Evolutionary conservation across 352 stramenopile species (phyloP), one percentile per base, ranked within the genome.

Genomic region (Pythium phragmiticola): DNA sequence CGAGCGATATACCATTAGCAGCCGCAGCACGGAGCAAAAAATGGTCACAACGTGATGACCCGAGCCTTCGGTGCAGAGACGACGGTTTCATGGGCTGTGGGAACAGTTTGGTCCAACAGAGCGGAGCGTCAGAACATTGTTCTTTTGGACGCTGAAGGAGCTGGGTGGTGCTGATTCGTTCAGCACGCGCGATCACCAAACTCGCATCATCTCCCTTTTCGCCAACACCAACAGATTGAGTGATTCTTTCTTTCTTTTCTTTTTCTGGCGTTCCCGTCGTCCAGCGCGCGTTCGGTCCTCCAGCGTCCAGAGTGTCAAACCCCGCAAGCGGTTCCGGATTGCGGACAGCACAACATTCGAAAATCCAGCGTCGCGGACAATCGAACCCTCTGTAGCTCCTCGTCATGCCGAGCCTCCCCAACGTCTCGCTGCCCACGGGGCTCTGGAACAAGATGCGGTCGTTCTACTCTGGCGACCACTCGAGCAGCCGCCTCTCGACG

Each of bases 401-500:
- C 28, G 43, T 43, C 45, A 69, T 69, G 63, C 63, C 63, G 55
- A 69, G 63, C 34, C 63, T 65, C 16, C 63, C 63, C 17, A 56
- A 56, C 16, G 63, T 65, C 39, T 65, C 63, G 55, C 56, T 69
- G 47, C 63, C 63, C 37, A 65, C 63, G 39, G 56, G 56, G 41
- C 63, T 64, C 45, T 70, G 56, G 56, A 52, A 13, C 56, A 59
- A 60, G 23, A 52, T 64, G 63, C 56, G 51, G 13, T 37, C 55
- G n/a, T 42, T 70, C 21, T 61, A 55, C 34, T 14, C 7, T 6
- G 34, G 34, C 42, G 50, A 57, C 21, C 21, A 72, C 23, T 48
- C 65, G 14, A 66, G 65, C 21, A 52, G 63, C n/a, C 70, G 26
- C 26, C 26, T 78, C 53, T 84, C 74, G 28, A 59, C 65, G 28